Conservation (phyloP, 805 yeast genomes). For the Jamesozyma jinghongensis region DNA sequence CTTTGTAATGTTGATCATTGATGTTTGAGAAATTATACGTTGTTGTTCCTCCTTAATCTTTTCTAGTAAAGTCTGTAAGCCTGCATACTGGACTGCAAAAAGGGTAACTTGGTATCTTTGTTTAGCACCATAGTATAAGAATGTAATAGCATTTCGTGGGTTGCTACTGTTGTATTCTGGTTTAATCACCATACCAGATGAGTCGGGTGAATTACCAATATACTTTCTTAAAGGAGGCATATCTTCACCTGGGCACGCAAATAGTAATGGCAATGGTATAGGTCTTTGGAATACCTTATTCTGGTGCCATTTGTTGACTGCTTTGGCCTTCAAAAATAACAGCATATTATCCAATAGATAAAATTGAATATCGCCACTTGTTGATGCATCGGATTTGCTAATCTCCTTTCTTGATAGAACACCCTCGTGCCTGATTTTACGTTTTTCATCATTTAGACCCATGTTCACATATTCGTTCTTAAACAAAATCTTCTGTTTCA, state of each 20-base stretch:
- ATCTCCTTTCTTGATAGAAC: slow-evolving; percentile 29
- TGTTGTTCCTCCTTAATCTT: slow-evolving; percentile 74
- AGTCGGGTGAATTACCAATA: slow-evolving; percentile 26
- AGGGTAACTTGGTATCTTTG: slow-evolving; percentile 36
- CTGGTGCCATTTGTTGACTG: slow-evolving; percentile 83
- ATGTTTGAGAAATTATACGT: slow-evolving; percentile 59
- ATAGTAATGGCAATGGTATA: slow-evolving; percentile 68
- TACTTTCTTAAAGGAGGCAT: slow-evolving; percentile 50
- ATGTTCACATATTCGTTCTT: slow-evolving; percentile 80
- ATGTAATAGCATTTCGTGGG: slow-evolving; percentile 29
- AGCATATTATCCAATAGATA: slow-evolving; percentile 84
- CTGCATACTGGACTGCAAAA: slow-evolving; percentile 38
- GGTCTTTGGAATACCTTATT: slow-evolving; percentile 87
- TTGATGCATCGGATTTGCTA: slow-evolving; percentile 19
- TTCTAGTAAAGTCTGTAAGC: slow-evolving; percentile 72
- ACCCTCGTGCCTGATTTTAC: slow-evolving; percentile 48
- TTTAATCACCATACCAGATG: slow-evolving; percentile 24
- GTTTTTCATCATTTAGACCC: slow-evolving; percentile 70
- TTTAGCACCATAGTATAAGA: slow-evolving; percentile 30
- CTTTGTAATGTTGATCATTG: slow-evolving; percentile 70
- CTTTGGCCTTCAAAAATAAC: slow-evolving; percentile 74
- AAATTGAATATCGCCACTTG: slow-evolving; percentile 64
- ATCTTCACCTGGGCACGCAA: slow-evolving; percentile 70
- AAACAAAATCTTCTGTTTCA: slow-evolving; percentile 76
- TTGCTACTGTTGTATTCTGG: slow-evolving; percentile 18